Evolutionary conservation across 257 asterid genomes (phyloP).

Genomic region (Plantago elongata): DNA sequence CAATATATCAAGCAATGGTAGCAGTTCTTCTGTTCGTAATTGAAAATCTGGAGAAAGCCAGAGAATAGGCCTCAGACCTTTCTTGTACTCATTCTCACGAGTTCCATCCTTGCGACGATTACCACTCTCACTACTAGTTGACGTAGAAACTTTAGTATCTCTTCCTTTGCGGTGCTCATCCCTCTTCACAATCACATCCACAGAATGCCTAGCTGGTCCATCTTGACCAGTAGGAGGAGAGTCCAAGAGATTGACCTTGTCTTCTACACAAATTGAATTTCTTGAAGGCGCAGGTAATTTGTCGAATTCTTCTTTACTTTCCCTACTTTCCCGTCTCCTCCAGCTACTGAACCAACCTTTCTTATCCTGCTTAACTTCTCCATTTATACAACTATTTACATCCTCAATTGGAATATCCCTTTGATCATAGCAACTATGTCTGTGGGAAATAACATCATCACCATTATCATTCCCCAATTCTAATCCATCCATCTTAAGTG

Average conservation of each 20-base stretch:
- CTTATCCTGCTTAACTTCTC: constrained; percentile 60
- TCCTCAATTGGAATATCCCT: constrained; percentile 76
- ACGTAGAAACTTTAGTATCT: constrained; percentile 57
- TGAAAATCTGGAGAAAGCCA: constrained; percentile 96
- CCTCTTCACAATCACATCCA: constrained; percentile 65
- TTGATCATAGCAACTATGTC: constrained; percentile 81
- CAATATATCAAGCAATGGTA: constrained; percentile 90
- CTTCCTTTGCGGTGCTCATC: constrained; percentile 62
- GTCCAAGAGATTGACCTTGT: constrained; percentile 58
- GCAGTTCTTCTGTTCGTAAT: constrained; percentile 72
- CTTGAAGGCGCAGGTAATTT: constrained; percentile 58
- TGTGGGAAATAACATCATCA: constrained; percentile 61
- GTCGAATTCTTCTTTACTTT: constrained; percentile 49
- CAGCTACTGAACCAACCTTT: constrained; percentile 86
- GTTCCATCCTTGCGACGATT: constrained; percentile 54
- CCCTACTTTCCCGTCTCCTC: constrained; percentile 76
- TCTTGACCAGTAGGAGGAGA: constrained; percentile 46
- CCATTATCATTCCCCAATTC: constrained; percentile 49
- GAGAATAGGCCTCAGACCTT: constrained; percentile 93
- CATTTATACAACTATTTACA: constrained; percentile 32
- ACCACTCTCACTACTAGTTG: constrained; percentile 44
- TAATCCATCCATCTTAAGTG: constrained; percentile 67
- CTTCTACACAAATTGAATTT: constrained; percentile 61
- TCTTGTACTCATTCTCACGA: constrained; percentile 84
- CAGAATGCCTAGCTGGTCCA: constrained; percentile 64